Percentiles rank a stretch among this genome's conserved stretches.
Evolutionary conservation across 1,284 basidiomycete species (phyloP).

Genomic region (Rhodotorula sp.): DNA sequence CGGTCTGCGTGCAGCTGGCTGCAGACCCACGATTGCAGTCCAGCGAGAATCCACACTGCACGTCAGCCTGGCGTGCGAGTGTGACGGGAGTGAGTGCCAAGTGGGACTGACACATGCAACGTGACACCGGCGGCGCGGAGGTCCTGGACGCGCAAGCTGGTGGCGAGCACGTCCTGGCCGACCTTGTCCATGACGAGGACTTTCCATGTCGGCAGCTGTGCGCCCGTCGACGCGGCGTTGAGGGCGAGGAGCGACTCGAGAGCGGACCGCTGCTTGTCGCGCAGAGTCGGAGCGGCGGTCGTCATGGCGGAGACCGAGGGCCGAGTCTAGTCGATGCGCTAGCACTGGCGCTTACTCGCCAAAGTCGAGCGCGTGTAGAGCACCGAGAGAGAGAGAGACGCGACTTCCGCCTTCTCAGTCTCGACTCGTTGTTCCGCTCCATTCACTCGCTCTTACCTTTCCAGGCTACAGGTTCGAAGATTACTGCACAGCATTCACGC

Average conservation of each 20-base stretch:
- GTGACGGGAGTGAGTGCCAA: not conserved
- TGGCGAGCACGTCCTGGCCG: conserved; percentile 94
- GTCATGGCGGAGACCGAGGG: not conserved
- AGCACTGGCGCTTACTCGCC: no score
- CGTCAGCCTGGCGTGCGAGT: not conserved
- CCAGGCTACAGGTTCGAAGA: no score
- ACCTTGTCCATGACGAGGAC: conserved; percentile 91
- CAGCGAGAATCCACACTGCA: not conserved
- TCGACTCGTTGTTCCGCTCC: no score
- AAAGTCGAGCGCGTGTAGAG: not conserved
- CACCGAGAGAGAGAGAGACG: not conserved
- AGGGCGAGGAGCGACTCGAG: conserved; percentile 66
- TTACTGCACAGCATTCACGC: no score
- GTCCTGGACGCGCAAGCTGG: conserved; percentile 92
- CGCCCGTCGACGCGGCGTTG: conserved; percentile 51
- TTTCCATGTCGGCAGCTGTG: conserved; percentile 85
- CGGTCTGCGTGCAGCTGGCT: conserved; percentile 89
- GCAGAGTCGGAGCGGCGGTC: conserved; percentile 56
- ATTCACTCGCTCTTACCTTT: no score
- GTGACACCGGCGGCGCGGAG: conserved; percentile 95
- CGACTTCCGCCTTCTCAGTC: no score
- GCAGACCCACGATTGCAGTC: conserved; percentile 27
- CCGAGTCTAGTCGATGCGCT: no score
- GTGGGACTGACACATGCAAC: conserved; percentile 77
- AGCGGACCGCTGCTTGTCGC: conserved; percentile 74